Percentiles rank a stretch among this genome's conserved stretches.
Evolutionary conservation across 1,284 basidiomycete genomes (phyloP).

Genomic region (Fomitiporia mediterranea): DNA sequence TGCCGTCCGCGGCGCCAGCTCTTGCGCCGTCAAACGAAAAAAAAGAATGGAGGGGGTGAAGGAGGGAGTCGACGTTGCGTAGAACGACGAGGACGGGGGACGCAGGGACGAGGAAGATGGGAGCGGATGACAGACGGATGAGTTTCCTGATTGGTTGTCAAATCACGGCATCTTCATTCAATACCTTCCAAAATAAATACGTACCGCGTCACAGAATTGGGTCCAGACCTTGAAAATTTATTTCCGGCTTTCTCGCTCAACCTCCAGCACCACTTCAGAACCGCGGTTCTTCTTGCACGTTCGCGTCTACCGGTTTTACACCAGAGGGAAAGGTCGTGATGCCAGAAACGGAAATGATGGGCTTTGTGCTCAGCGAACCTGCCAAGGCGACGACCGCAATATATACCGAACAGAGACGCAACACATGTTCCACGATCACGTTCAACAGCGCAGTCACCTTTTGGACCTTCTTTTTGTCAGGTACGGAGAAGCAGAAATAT

Average conservation of each 20-base stretch:
- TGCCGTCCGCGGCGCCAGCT: not conserved
- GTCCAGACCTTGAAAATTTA: not conserved
- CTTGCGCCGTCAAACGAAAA: slow-evolving; percentile 6
- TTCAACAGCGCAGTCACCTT: too few relatives aligned
- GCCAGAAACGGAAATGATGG: not conserved
- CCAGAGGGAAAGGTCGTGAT: not conserved
- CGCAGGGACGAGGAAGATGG: not conserved
- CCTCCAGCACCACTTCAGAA: not conserved
- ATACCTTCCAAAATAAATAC: too few relatives aligned
- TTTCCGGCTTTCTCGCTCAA: not conserved
- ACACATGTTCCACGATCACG: too few relatives aligned
- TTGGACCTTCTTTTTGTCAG: too few relatives aligned
- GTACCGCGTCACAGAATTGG: too few relatives aligned
- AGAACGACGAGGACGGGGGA: slow-evolving; percentile 6
- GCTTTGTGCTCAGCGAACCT: not conserved
- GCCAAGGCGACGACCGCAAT: not conserved
- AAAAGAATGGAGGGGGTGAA: not conserved
- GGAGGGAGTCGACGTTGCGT: slow-evolving; percentile 2
- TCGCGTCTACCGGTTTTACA: not conserved
- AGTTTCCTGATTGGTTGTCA: not conserved
- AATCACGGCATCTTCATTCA: too few relatives aligned
- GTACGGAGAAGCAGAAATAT: too few relatives aligned
- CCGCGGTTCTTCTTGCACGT: not conserved
- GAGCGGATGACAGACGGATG: not conserved
- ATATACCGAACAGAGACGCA: not conserved